A percentile compares a stretch with the other conserved stretches of the same genome.
Evolutionary conservation across 345 rosid species (phyloP).

Genomic region (Mercurialis annua): DNA sequence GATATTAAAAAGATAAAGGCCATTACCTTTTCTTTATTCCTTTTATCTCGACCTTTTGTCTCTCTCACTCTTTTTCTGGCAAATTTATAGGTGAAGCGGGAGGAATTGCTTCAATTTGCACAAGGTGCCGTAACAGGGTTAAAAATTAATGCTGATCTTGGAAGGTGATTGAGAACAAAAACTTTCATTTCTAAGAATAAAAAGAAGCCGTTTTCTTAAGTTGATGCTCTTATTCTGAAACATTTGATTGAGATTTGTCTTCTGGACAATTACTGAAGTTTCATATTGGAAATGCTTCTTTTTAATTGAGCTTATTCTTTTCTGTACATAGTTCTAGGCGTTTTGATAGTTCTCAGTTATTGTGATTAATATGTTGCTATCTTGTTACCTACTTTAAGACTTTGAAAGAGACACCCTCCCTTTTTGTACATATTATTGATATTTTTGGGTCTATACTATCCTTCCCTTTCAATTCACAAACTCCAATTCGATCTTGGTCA

Average conservation of each 20-base stretch:
- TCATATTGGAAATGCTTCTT: too few species aligned
- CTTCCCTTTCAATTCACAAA: not conserved
- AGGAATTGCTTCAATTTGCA: conserved; percentile 94
- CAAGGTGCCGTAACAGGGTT: conserved; percentile 81
- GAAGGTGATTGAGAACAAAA: conserved; percentile 49
- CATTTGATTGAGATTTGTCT: not conserved
- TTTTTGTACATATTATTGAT: too few species aligned
- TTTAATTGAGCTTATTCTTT: too few species aligned
- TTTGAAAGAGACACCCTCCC: too few species aligned
- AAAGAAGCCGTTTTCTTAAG: conserved; percentile 1
- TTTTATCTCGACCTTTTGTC: conserved; percentile 12
- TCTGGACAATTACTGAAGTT: too few species aligned
- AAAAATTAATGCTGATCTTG: conserved; percentile 66
- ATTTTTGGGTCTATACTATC: too few species aligned
- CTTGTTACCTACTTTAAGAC: too few species aligned
- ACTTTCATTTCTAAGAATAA: not conserved
- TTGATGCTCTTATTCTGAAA: conserved; percentile 8
- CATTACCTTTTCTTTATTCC: conserved; percentile 1
- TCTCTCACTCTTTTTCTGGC: not conserved
- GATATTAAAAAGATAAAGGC: not conserved
- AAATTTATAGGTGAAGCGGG: conserved; percentile 73
- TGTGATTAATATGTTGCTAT: too few species aligned
- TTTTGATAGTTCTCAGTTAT: too few species aligned
- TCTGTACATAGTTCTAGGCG: too few species aligned
- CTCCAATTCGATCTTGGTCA: not conserved